Base-by-base conservation (phyloP, 2,329 filamentous ascomycete genomes). In the Penicillium sp. region DNA sequence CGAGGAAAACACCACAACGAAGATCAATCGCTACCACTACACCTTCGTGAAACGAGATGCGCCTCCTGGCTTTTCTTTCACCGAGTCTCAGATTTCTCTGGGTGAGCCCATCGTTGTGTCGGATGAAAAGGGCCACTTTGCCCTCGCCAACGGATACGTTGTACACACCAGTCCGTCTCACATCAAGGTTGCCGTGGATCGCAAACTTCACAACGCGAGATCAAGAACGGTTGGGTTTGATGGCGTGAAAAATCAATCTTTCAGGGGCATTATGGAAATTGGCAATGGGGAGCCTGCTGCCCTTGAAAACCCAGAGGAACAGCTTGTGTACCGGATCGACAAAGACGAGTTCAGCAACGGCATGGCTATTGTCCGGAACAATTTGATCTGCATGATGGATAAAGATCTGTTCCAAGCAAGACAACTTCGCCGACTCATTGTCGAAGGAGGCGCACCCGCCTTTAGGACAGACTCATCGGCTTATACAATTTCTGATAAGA, bases 321-420 rank as follows among this genome's bases (percentile, higher is more conserved):
- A 84, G 53, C 79, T 81, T 5, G 73, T 83, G 39, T 99, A 96
- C 66, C 88, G 94, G 22, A 79, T 99, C 4, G 94, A 99, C 75
- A 97, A 97, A 71, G 94, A 99, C 66, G 94, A 99, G 69, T 99
- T 99, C 74, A 96, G 91, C 75, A 97, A 96, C 66, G 94, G 94
- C 54, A 96, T 99, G 91, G 92, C 94, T 3, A 89, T 89, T 29
- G 90, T 96, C 43, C 87, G 94, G 49, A 97, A 96, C 74, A 99
- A 97, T 64, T 82, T 99, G 1, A 85, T 97, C 31, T 90, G 92
- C 62, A 84, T 96, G 65, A 97, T 99, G 92, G 85, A 90, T 39
- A 86, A 92, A 61, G 85, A 86, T 42, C 79, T 88, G 1, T 87
- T 86, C 63, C 87, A 87, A 45, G 86, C 90, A 18, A 80, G 82